phyloP scores from a whole-genome alignment of 2,329 filamentous ascomycete genomes.

The Cucurbitaria berberidis region DNA sequence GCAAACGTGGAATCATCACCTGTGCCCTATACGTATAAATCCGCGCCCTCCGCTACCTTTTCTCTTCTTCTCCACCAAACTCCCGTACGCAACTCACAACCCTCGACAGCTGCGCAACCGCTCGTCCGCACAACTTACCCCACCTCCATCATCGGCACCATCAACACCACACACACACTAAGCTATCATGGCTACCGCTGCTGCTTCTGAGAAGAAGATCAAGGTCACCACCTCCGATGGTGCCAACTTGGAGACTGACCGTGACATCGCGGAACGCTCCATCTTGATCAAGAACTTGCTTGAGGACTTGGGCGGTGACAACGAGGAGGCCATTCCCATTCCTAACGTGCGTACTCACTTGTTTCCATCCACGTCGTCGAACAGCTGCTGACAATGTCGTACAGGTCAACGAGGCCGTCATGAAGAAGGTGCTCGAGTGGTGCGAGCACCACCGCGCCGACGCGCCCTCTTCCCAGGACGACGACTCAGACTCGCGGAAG shows the following conservation, averaged over 20 bases:
- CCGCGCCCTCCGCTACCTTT: conserved; percentile 3
- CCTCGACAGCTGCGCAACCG: neutral
- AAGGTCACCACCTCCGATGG: conserved; percentile 55
- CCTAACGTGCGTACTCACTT: conserved; percentile 64
- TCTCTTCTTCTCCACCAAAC: conserved; percentile 5
- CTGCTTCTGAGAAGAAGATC: conserved; percentile 37
- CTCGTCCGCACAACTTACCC: conserved; percentile 23
- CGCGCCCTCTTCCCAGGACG: conserved; percentile 79
- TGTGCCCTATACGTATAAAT: conserved; percentile 23
- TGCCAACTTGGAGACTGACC: conserved; percentile 60
- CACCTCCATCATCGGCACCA: conserved; percentile 18
- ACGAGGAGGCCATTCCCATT: conserved; percentile 78
- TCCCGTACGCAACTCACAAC: conserved; percentile 1
- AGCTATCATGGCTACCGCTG: conserved; percentile 32
- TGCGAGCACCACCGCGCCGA: conserved; percentile 94
- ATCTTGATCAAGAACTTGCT: conserved; percentile 98
- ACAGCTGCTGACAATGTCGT: conserved; percentile 32
- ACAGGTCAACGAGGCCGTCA: conserved; percentile 85
- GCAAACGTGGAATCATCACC: conserved; percentile 11
- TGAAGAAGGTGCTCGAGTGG: conserved; percentile 98
- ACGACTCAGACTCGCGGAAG: conserved; percentile 92
- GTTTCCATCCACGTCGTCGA: neutral
- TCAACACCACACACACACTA: conserved; percentile 1
- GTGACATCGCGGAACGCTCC: conserved; percentile 85
- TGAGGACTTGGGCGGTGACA: conserved; percentile 78